Evolutionary conservation across 2,329 filamentous ascomycete genomes (phyloP), one percentile per base, ranked within the genome.

Genomic region (Epichloe amarillans): DNA sequence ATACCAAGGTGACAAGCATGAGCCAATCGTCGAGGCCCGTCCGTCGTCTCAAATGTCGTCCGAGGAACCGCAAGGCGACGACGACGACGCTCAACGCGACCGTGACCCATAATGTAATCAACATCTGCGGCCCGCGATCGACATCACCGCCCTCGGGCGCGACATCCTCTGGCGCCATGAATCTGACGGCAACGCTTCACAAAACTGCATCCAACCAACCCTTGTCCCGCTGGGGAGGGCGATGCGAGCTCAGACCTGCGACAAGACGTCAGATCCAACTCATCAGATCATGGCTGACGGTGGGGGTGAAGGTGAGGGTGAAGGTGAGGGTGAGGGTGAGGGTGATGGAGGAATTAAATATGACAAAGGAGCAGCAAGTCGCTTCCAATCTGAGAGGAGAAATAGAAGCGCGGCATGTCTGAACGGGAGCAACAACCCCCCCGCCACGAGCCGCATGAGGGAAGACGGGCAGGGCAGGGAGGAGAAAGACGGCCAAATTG

Each of bases 1-100:
- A 21, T 50, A 50, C 51, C 46, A 52, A 40, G 12, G 51, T 50
- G 14, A 47, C 5, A 26, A 52, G 51, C 51, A 52, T 52, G 12
- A 47, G 43, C 51, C 47, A 50, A 39, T 52, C 51, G 23, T 52
- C 51, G 15, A 46, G 26, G 10, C 51, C 51, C 1, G 35, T 39
- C 11, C 21, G n/a, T 12, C 23, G 35, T 3, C 51, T 39, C 44
- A 52, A 42, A 35, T 39, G 19, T 5, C 51, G 43, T 23, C 51
- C 51, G 11, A 52, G 17, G 11, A 52, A 46, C 12, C 51, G 51
- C 38, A 52, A 23, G 5, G 11, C 47, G 8, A 52, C 47, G 15
- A 50, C 19, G 21, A 50, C 33, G n/a, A 40, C 36, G 33, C 43
- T 46, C 17, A 50, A 15, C 10, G 17, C 39, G 4, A 39, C 33